phyloP scores from a whole-genome alignment of 768 basidiomycete species.

The Tricholoma bakamatsutake region DNA sequence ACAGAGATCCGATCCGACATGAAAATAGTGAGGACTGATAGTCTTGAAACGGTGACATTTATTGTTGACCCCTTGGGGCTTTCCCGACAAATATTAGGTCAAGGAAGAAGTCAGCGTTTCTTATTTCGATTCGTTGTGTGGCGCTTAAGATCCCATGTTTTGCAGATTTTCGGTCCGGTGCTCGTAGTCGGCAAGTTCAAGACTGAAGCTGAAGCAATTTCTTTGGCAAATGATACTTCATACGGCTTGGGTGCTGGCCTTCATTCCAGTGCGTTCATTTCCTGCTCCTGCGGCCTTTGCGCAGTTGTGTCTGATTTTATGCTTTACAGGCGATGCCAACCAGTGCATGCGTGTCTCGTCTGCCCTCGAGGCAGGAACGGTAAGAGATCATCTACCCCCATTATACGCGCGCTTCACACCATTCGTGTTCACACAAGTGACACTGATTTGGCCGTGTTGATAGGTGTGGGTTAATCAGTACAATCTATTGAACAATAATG shows the following conservation, averaged over 20 bases:
- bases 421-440: background rate
- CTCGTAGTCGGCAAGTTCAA: slow-evolving; percentile 77
- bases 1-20: slow-evolving; percentile 73
- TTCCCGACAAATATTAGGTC: slow-evolving; percentile 32
- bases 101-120: slow-evolving; percentile 56
- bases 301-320: slow-evolving; percentile 11
- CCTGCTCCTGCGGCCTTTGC: background rate
- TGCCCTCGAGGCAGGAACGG: slow-evolving; percentile 85
- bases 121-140: background rate
- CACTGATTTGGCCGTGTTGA: background rate
- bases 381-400: slow-evolving; percentile 29
- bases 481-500: slow-evolving; percentile 75
- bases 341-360: slow-evolving; percentile 88
- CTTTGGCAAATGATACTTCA: slow-evolving; percentile 78
- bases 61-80: background rate
- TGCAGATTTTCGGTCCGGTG: slow-evolving; percentile 92
- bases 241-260: slow-evolving; percentile 93
- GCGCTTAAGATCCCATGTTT: slow-evolving; percentile 3
- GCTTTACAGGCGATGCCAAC: slow-evolving; percentile 58
- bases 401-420: slow-evolving; percentile 2
- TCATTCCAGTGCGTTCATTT: slow-evolving; percentile 62
- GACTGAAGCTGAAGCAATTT: slow-evolving; percentile 82
- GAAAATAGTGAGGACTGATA: slow-evolving; percentile 62
- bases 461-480: slow-evolving; percentile 94
- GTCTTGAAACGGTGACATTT: background rate